A percentile compares a stretch with the other conserved stretches of the same genome.
Conservation (phyloP, 106 monocot genomes). For the Dioscorea zingiberensis region DNA sequence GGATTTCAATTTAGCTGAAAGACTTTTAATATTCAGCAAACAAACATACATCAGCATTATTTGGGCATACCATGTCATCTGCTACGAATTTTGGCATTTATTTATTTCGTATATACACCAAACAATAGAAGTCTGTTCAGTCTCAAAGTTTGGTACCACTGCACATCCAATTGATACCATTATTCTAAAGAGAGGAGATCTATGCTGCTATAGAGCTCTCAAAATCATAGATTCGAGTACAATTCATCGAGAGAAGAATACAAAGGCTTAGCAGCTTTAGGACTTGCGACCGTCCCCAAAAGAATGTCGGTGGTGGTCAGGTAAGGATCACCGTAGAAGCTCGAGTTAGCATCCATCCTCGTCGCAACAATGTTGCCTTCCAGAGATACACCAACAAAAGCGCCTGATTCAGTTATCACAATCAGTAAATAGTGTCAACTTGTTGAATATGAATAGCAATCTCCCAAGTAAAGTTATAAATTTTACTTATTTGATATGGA, state of each 20-base stretch:
- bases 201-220: neutral
- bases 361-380: conserved; percentile 57
- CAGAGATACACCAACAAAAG: conserved; percentile 59
- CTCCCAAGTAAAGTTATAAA: too few relatives aligned
- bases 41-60: too few relatives aligned
- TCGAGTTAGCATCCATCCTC: conserved; percentile 36
- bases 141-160: too few relatives aligned
- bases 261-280: conserved; percentile 48
- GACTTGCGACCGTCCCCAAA: conserved; percentile 43
- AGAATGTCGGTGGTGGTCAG: conserved; percentile 49
- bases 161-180: too few relatives aligned
- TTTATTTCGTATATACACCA: too few relatives aligned
- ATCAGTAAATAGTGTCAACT: neutral
- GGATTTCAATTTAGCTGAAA: too few relatives aligned
- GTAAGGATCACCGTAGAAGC: conserved; percentile 67
- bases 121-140: too few relatives aligned
- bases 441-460: neutral
- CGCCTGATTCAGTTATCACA: conserved; percentile 28
- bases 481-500: too few relatives aligned
- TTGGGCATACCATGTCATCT: too few relatives aligned
- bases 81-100: too few relatives aligned
- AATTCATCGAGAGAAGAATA: conserved; percentile 49
- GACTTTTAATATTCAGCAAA: too few relatives aligned
- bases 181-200: too few relatives aligned
- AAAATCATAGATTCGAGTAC: conserved; percentile 21